Conservation (phyloP, 1,139 yeast genomes). For the Candida sanyaensis region DNA sequence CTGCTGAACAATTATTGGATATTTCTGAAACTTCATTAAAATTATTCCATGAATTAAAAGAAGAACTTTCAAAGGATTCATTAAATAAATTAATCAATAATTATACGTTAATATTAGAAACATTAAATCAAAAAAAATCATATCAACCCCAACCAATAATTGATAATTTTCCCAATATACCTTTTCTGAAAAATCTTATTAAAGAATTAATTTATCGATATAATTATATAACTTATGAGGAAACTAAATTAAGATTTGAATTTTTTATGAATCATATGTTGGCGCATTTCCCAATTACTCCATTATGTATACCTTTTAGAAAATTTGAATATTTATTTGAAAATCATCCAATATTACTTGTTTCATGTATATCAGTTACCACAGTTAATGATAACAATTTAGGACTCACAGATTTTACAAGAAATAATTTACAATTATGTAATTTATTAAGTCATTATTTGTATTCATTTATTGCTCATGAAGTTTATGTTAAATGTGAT, state of each 20-base stretch:
- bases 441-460: slow-evolving; percentile 44
- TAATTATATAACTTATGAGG: slow-evolving; percentile 22
- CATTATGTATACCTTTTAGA: slow-evolving; percentile 34
- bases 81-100: slow-evolving; percentile 3
- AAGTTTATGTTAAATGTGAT: slow-evolving; percentile 43
- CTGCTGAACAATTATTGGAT: neutral
- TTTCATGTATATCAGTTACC: slow-evolving; percentile 52
- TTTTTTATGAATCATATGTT: slow-evolving; percentile 40
- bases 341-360: slow-evolving; percentile 44
- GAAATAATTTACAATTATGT: slow-evolving; percentile 30
- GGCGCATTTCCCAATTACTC: slow-evolving; percentile 49
- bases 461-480: slow-evolving; percentile 47
- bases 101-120: slow-evolving; percentile 6
- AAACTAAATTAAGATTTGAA: slow-evolving; percentile 33
- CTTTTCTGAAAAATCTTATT: slow-evolving; percentile 41
- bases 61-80: neutral
- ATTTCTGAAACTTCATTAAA: slow-evolving; percentile 7
- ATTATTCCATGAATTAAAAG: neutral
- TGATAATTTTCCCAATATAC: slow-evolving; percentile 33
- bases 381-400: slow-evolving; percentile 44
- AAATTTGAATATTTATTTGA: slow-evolving; percentile 41
- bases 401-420: slow-evolving; percentile 8
- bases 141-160: neutral
- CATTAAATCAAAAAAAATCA: slow-evolving; percentile 1
- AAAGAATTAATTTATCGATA: slow-evolving; percentile 35